These are phyloP conservation scores for Ogataea glucozyma DNA, from an alignment of 805 yeast genomes.

Conservation along the genomic window DNA sequence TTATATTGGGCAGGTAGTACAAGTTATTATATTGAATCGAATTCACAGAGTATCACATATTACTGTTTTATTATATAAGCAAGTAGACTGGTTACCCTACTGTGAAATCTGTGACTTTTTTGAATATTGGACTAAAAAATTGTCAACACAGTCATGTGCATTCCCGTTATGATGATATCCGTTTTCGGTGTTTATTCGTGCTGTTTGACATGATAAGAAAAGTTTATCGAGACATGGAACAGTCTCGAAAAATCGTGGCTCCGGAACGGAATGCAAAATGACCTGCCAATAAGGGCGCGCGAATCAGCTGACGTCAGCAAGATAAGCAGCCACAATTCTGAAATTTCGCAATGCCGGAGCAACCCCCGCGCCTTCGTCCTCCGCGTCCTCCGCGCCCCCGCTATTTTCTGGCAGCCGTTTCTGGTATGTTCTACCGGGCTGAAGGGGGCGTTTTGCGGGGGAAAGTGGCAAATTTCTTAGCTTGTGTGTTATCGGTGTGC, in stretches of 20 bases:
- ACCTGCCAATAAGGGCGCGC: background rate
- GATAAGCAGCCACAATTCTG: conserved; percentile 6
- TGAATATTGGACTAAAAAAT: too few species aligned
- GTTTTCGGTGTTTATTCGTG: too few species aligned
- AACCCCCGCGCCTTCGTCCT: background rate
- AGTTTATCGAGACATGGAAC: conserved; percentile 1
- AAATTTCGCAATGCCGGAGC: conserved; percentile 1
- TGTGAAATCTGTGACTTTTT: too few species aligned
- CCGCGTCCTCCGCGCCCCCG: too few species aligned
- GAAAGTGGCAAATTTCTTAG: conserved; percentile 4
- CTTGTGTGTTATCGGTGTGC: conserved; percentile 3
- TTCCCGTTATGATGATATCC: too few species aligned
- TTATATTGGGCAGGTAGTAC: too few species aligned
- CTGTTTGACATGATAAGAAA: conserved; percentile 9
- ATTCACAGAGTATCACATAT: too few species aligned
- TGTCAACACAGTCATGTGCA: too few species aligned
- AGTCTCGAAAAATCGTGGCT: conserved; percentile 6
- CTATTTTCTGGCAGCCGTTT: background rate
- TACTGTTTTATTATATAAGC: too few species aligned
- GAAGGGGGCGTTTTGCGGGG: conserved; percentile 10
- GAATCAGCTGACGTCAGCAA: conserved; percentile 3
- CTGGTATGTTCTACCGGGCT: conserved; percentile 4
- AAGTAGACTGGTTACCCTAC: too few species aligned
- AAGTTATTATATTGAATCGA: too few species aligned
- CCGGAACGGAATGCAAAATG: background rate